These are phyloP conservation scores for Penicillium subrubescens DNA, from an alignment of 495 filamentous ascomycete genomes.

Conservation along the genomic window DNA sequence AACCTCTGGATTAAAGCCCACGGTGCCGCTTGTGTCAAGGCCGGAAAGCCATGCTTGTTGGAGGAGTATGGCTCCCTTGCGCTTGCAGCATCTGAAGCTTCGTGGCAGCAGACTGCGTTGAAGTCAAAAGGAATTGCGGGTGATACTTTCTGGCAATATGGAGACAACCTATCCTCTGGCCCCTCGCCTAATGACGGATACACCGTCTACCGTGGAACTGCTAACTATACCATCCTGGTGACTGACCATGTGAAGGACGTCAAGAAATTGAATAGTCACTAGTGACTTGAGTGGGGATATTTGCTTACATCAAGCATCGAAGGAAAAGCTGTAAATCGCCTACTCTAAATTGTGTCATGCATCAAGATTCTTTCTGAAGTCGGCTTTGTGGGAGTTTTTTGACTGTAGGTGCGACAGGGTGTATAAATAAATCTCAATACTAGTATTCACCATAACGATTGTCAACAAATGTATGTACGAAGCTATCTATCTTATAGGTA, in stretches of 20 bases:
- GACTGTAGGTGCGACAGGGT: too few relatives aligned
- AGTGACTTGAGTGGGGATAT: neutral
- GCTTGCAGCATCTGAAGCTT: neutral
- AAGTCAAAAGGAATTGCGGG: constrained; percentile 6
- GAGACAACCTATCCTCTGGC: constrained; percentile 2
- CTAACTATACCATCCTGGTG: constrained; percentile 6
- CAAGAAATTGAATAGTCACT: neutral
- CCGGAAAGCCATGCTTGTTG: constrained; percentile 7
- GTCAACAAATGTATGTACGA: too few relatives aligned
- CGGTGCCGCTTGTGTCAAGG: constrained; percentile 7
- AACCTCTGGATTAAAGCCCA: constrained; percentile 11
- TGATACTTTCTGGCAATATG: constrained; percentile 14
- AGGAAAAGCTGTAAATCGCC: neutral
- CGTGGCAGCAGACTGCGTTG: constrained; percentile 7
- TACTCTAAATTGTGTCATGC: neutral
- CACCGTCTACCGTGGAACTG: constrained; percentile 7
- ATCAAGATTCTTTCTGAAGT: neutral
- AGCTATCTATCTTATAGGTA: too few relatives aligned
- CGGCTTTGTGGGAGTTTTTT: too few relatives aligned
- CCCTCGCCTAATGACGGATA: constrained; percentile 5
- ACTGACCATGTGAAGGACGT: constrained; percentile 8
- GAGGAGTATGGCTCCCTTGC: constrained; percentile 10
- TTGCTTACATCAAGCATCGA: neutral
- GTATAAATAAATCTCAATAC: too few relatives aligned
- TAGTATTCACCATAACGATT: too few relatives aligned